Base-by-base conservation (phyloP, 139 green algal genomes). In the Closterium sp. region DNA sequence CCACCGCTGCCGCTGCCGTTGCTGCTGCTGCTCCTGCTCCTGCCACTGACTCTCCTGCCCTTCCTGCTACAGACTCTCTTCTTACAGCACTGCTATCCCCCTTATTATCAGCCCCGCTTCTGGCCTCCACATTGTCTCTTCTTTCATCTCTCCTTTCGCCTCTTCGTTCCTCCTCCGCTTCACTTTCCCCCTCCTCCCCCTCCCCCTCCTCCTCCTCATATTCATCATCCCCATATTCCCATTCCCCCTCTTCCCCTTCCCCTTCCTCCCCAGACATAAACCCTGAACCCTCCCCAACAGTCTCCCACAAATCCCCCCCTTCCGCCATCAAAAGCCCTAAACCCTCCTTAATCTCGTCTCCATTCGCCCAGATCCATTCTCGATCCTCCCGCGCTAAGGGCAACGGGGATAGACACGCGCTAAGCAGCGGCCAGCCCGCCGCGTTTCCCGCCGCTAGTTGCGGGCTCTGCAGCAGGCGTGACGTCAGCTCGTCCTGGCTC, bases 311-410 rank as follows among this genome's bases (percentile, higher is more conserved):
- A 79, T 79, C 62, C 62, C 62, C 62, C 17, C 17, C 62, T 79
- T 79, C 62, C 17, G 62, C 62, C 62, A 79, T 79, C 62, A 79
- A 79, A 79, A 79, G 62, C n/a, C 88, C 88, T 86, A 90, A 28
- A 31, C 28, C 88, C 34, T 90, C 34, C 27, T 90, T 50, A 86
- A 90, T 38, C 42, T 90, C 88, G 5, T 90, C 88, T 4, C 29
- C 28, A 88, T 90, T 90, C 42, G 29, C 88, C n/a, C 34, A 31
- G 9, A 90, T 90, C 88, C 88, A 90, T 38, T 90, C 88, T 24
- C n/a, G 22, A 79, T 90, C 88, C 24, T 31, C n/a, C 1, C 42
- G n/a, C 42, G n/a, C 42, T 24, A 90, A 28, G 6, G 88, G 88
- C 34, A 90, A 21, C 28, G 88, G 38, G 21, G 88, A 31, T 1